Conservation (phyloP, 202 grass and related monocot genomes). For the Dendrocalamus latiflorus region DNA sequence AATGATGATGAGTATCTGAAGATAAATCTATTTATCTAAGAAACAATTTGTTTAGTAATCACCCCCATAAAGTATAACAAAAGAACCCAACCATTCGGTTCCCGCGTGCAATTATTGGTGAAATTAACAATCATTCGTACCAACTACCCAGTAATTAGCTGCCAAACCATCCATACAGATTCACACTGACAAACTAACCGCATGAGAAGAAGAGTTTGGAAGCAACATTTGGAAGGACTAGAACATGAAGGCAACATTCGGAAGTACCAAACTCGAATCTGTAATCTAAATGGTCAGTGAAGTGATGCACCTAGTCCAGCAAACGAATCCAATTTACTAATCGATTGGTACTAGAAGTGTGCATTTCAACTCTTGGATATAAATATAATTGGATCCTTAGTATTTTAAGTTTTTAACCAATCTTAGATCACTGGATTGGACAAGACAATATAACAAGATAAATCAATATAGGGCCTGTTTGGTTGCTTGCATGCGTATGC, state of each 20-base stretch:
- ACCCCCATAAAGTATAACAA: background rate
- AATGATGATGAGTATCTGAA: background rate
- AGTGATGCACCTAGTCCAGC: background rate
- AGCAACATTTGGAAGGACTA: background rate
- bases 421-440: background rate
- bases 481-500: too few relatives aligned
- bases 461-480: too few relatives aligned
- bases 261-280: background rate
- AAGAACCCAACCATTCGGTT: background rate
- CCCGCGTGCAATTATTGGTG: background rate
- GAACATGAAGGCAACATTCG: background rate
- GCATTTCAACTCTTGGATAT: background rate
- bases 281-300: background rate
- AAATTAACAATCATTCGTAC: background rate
- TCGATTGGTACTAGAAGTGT: background rate
- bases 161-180: background rate
- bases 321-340: background rate
- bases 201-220: background rate
- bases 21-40: background rate
- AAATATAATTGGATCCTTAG: background rate
- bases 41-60: background rate
- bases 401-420: background rate
- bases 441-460: background rate
- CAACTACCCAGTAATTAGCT: background rate
- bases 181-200: background rate